Evolutionary conservation across 1,284 basidiomycete genomes (phyloP).

Genomic region (Cryptococcus sp.): DNA sequence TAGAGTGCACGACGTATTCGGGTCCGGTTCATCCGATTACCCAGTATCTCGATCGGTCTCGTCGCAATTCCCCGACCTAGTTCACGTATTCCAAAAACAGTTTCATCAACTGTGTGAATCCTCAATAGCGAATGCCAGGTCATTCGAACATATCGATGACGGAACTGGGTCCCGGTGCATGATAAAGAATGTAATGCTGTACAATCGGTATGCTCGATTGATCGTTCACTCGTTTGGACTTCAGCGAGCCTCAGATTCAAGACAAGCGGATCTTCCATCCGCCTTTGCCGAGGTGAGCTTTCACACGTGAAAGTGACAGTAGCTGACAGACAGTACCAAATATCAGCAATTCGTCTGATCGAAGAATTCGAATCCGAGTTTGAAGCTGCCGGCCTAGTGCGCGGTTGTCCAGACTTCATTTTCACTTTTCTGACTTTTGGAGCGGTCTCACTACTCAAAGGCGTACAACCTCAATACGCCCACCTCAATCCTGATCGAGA

Average conservation of each 20-base stretch:
- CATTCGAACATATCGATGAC: not conserved
- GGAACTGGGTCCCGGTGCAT: not conserved
- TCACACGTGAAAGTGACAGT: not conserved
- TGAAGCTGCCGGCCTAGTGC: conserved; percentile 8
- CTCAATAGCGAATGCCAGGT: not conserved
- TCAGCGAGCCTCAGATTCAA: conserved; percentile 14
- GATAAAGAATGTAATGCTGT: conserved; percentile 14
- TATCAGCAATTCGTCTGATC: conserved; percentile 19
- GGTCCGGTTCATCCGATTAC: conserved; percentile 5
- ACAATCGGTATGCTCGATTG: conserved; percentile 25
- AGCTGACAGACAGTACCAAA: conserved; percentile 17
- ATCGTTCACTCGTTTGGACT: conserved; percentile 29
- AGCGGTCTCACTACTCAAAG: conserved; percentile 24
- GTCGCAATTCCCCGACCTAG: conserved; percentile 8
- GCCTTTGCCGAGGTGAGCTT: conserved; percentile 22
- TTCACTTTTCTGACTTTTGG: conserved; percentile 32
- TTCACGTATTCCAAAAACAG: conserved; percentile 15
- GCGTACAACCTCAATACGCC: conserved; percentile 9
- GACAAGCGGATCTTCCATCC: conserved; percentile 8
- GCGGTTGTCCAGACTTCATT: conserved; percentile 29
- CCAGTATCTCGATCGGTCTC: conserved; percentile 1
- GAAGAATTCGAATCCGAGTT: conserved; percentile 20
- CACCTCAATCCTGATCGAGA: conserved; percentile 8
- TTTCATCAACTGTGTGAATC: conserved; percentile 19
- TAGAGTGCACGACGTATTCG: conserved; percentile 18